Conservation (phyloP, 306 rosid species). For the Citrullus amarus region DNA sequence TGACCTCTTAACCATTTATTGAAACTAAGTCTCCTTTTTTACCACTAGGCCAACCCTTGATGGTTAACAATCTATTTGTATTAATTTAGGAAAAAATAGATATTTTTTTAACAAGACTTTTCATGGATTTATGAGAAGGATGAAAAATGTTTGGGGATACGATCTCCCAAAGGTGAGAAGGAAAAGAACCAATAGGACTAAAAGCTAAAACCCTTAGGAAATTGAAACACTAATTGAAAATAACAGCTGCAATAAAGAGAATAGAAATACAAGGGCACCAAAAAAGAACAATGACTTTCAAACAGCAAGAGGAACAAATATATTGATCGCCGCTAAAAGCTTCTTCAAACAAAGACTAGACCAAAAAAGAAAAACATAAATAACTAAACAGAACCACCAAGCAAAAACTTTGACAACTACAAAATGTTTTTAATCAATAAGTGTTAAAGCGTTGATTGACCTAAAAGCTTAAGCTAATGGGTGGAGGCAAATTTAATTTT, state of each 20-base stretch:
- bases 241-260: not conserved
- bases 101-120: too few species aligned
- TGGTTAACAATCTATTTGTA: not conserved
- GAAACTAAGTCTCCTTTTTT: too few species aligned
- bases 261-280: not conserved
- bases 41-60: too few species aligned
- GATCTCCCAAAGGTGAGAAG: not conserved
- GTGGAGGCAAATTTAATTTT: too few species aligned
- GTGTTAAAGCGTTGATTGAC: too few species aligned
- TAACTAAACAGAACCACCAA: too few species aligned
- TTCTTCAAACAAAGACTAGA: too few species aligned
- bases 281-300: not conserved
- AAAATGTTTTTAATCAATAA: too few species aligned
- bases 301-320: not conserved
- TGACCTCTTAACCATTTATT: too few species aligned
- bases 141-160: not conserved
- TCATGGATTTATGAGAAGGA: not conserved
- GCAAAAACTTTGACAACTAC: too few species aligned
- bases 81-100: not conserved
- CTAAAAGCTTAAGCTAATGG: too few species aligned
- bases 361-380: too few species aligned
- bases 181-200: not conserved
- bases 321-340: not conserved
- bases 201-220: not conserved
- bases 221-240: not conserved